Percentiles rank a stretch among this genome's conserved stretches.
These are phyloP conservation scores for Fusarium dimerum DNA, from an alignment of 2,329 filamentous ascomycete genomes.

Conservation along the genomic window DNA sequence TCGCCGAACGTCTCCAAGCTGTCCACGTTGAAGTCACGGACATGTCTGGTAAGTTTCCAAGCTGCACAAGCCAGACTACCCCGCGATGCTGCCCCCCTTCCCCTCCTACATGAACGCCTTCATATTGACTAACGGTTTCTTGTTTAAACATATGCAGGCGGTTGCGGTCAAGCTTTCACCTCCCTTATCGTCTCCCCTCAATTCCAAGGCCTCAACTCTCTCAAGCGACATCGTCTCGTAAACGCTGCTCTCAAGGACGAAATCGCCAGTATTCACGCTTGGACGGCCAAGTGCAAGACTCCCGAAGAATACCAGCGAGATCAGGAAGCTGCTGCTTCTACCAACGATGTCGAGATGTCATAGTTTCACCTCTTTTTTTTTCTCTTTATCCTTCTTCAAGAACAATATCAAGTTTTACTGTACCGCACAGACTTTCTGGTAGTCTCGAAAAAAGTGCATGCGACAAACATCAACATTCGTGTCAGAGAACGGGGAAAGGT, in stretches of 20 bases:
- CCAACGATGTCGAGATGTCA: slow-evolving; percentile 13
- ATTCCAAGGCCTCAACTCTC: slow-evolving; percentile 71
- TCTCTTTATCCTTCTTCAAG: neutral
- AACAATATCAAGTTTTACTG: slow-evolving; percentile 6
- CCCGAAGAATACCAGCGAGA: slow-evolving; percentile 84
- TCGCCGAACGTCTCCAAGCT: slow-evolving; percentile 71
- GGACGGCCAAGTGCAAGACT: slow-evolving; percentile 92
- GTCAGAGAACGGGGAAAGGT: neutral
- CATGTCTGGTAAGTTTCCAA: slow-evolving; percentile 71
- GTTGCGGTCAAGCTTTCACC: slow-evolving; percentile 63
- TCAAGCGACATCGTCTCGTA: slow-evolving; percentile 84
- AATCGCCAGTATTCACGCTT: slow-evolving; percentile 89
- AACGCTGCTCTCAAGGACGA: slow-evolving; percentile 82
- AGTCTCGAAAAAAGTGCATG: neutral
- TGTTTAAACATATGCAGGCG: slow-evolving; percentile 41
- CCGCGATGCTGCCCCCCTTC: slow-evolving; percentile 10
- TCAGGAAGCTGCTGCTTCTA: slow-evolving; percentile 31
- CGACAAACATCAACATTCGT: slow-evolving; percentile 11
- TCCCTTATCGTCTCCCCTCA: slow-evolving; percentile 63
- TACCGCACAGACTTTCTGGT: neutral
- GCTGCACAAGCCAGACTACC: slow-evolving; percentile 8
- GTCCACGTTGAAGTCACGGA: slow-evolving; percentile 86
- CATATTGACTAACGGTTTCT: slow-evolving; percentile 6
- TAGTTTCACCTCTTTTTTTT: too few relatives aligned
- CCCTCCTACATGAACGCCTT: slow-evolving; percentile 1